Evolutionary conservation across 2,329 filamentous ascomycete species (phyloP).

Genomic region (Bipolaris bicolor): DNA sequence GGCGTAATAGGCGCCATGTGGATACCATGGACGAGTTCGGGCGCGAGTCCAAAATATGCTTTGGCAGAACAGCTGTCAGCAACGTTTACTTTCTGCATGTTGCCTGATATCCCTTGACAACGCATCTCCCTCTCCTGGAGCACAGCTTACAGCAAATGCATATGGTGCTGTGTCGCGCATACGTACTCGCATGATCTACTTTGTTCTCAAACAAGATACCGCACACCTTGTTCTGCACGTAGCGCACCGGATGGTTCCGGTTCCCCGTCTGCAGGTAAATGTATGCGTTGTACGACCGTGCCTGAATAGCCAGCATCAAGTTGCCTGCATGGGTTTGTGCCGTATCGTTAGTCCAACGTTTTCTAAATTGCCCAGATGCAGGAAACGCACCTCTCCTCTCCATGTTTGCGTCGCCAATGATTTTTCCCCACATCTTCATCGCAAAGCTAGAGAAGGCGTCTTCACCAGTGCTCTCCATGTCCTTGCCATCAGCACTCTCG

Average conservation of each 20-base stretch:
- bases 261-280: slow-evolving; percentile 80
- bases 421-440: slow-evolving; percentile 91
- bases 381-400: slow-evolving; percentile 64
- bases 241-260: slow-evolving; percentile 72
- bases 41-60: slow-evolving; percentile 72
- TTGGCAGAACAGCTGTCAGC: background rate
- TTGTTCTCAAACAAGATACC: slow-evolving; percentile 91
- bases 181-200: slow-evolving; percentile 87
- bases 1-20: slow-evolving; percentile 83
- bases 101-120: no score
- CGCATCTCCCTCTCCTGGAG: background rate
- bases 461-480: slow-evolving; percentile 88
- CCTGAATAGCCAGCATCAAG: slow-evolving; percentile 80
- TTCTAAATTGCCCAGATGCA: background rate
- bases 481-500: slow-evolving; percentile 74
- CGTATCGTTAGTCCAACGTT: background rate
- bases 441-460: slow-evolving; percentile 87
- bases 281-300: slow-evolving; percentile 76
- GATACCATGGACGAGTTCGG: slow-evolving; percentile 76
- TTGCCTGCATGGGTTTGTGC: slow-evolving; percentile 60
- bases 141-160: slow-evolving; percentile 4
- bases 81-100: background rate
- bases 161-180: slow-evolving; percentile 63
- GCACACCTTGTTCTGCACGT: slow-evolving; percentile 76
- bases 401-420: slow-evolving; percentile 76